Base-by-base conservation (phyloP, 129 eudicot genomes). In the Chrysanthemum makinoi region DNA sequence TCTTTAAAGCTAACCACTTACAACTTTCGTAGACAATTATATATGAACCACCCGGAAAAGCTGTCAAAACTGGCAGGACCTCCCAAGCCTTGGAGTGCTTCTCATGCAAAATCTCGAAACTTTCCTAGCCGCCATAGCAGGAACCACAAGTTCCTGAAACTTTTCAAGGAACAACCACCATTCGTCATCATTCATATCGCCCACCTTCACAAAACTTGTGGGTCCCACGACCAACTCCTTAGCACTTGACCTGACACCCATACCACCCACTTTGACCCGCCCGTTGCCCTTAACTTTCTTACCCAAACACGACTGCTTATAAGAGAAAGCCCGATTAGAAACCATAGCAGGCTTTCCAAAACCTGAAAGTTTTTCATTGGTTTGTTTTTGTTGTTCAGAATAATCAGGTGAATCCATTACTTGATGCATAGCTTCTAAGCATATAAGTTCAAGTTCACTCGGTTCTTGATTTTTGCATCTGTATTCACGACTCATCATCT, bases 401-500 rank as follows among this genome's bases (percentile, higher is more conserved):
- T 18, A 61, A 14, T 17, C 33, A 28, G 66, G 18, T 65, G 5
- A 62, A n/a, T 33, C 60, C 12, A n/a, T 64, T 59, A 57, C 83
- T 69, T 56, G 67, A 56, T 51, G 78, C 66, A 80, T 75, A 14
- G 89, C 87, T 59, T 86, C 91, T 22, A 89, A 39, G 75, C 88
- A 88, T 9, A 83, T 16, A 56, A 72, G 67, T 73, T 88, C 91
- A 35, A 88, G 85, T 73, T 85, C 91, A 80, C 96, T 88, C 13
- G 91, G 88, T 43, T 81, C 87, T 72, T 88, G 85, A 51, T 83
- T 86, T 26, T 73, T 72, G 62, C 80, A 49, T 44, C 80, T 73
- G 11, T 76, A 85, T 78, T 86, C 87, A 58, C 96, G 75, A 43
- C 89, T 89, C 91, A 89, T 89, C 89, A 86, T 89, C 77, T 78